phyloP scores from a whole-genome alignment of 352 stramenopile genomes.

The Phytophthora hybrid region DNA sequence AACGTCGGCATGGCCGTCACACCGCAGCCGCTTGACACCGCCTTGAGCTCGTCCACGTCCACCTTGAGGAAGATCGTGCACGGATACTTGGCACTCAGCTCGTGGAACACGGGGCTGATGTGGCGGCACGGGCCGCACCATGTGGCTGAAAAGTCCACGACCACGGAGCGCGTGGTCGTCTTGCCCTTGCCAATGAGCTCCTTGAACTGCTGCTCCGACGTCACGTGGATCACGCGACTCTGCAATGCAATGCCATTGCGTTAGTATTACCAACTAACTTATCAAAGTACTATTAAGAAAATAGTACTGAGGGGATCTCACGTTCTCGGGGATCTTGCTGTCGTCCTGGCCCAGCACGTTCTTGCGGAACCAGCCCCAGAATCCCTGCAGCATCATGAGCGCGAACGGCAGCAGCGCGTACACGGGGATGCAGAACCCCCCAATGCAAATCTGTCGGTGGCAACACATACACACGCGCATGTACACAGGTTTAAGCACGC shows the following conservation, averaged over 20 bases:
- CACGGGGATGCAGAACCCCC: slow-evolving; percentile 78
- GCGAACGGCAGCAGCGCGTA: slow-evolving; percentile 80
- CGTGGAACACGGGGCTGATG: slow-evolving; percentile 88
- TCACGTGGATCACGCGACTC: slow-evolving; percentile 79
- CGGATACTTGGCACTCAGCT: slow-evolving; percentile 86
- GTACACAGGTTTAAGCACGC: too few relatives aligned
- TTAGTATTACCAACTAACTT: too few relatives aligned
- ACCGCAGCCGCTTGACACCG: slow-evolving; percentile 54
- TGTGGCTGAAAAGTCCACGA: slow-evolving; percentile 90
- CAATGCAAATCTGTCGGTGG: slow-evolving; percentile 77
- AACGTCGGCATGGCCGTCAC: slow-evolving; percentile 97
- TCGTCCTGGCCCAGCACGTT: slow-evolving; percentile 69
- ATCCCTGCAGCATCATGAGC: slow-evolving; percentile 71
- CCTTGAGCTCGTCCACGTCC: slow-evolving; percentile 87
- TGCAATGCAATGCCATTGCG: slow-evolving; percentile 20
- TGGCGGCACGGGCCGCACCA: slow-evolving; percentile 91
- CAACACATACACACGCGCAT: neutral
- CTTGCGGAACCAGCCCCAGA: slow-evolving; percentile 78
- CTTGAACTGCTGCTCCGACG: slow-evolving; percentile 74
- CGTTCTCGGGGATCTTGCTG: slow-evolving; percentile 57
- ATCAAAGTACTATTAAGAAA: neutral
- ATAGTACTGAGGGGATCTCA: slow-evolving; percentile 13
- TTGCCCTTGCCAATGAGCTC: slow-evolving; percentile 78
- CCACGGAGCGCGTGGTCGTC: slow-evolving; percentile 71
- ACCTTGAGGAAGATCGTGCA: slow-evolving; percentile 91